These are phyloP conservation scores for Lipomyces japonicus DNA, from an alignment of 805 yeast genomes.

Conservation along the genomic window DNA sequence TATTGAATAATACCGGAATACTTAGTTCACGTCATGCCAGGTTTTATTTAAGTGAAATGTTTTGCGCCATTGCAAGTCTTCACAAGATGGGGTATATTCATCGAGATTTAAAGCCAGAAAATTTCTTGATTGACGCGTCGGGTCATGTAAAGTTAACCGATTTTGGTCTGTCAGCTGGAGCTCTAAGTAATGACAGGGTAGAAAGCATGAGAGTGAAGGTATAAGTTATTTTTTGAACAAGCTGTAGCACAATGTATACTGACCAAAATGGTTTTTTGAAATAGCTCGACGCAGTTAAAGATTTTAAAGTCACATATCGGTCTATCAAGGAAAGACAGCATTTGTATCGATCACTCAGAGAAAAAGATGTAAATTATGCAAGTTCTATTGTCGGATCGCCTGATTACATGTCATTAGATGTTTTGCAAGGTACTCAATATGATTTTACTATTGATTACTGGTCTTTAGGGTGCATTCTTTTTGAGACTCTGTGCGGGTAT, in stretches of 20 bases:
- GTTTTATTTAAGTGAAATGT: slow-evolving; percentile 94
- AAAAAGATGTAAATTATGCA: slow-evolving; percentile 76
- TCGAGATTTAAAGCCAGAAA: slow-evolving; percentile 93
- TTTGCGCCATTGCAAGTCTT: slow-evolving; percentile 85
- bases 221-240: slow-evolving; percentile 34
- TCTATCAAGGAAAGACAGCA: slow-evolving; percentile 83
- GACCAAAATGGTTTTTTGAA: background rate
- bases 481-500: slow-evolving; percentile 93
- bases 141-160: slow-evolving; percentile 87
- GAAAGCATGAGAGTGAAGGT: slow-evolving; percentile 80
- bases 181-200: slow-evolving; percentile 85
- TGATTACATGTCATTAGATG: slow-evolving; percentile 98
- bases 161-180: slow-evolving; percentile 96
- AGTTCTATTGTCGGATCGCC: slow-evolving; percentile 97
- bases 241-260: background rate
- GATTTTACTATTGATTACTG: slow-evolving; percentile 97
- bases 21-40: slow-evolving; percentile 93
- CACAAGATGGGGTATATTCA: slow-evolving; percentile 96
- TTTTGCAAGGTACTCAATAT: slow-evolving; percentile 86
- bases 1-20: slow-evolving; percentile 88
- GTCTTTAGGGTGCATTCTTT: slow-evolving; percentile 96
- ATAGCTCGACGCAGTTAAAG: slow-evolving; percentile 65
- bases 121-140: slow-evolving; percentile 68
- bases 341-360: slow-evolving; percentile 71
- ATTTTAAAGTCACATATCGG: slow-evolving; percentile 60